Percentiles rank a stretch among this genome's conserved stretches.
phyloP scores from a whole-genome alignment of 352 stramenopile genomes.

The Globisporangium cylindrosporum region DNA sequence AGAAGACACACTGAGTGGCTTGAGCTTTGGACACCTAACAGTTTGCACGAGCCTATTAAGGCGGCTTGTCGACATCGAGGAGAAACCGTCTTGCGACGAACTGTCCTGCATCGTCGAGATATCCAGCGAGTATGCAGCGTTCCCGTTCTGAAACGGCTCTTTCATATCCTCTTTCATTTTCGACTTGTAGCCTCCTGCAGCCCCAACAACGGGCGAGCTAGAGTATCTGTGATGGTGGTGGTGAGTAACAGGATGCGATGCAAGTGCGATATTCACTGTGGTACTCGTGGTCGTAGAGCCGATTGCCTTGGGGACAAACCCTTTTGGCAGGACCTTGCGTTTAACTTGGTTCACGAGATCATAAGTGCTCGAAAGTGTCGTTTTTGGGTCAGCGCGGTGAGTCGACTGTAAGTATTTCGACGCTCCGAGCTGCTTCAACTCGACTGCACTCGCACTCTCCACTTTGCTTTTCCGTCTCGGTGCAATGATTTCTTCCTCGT shows the following conservation, averaged over 20 bases:
- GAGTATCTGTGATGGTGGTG: conserved; percentile 23
- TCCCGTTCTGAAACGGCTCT: conserved; percentile 26
- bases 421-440: neutral
- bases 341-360: conserved; percentile 24
- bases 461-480: conserved; percentile 2
- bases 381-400: conserved; percentile 1
- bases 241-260: conserved; percentile 9
- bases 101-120: conserved; percentile 27
- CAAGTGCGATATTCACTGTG: conserved; percentile 20
- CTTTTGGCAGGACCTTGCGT: conserved; percentile 31
- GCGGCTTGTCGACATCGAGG: conserved; percentile 14
- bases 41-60: conserved; percentile 22
- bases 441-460: neutral
- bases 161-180: conserved; percentile 41
- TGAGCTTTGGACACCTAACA: conserved; percentile 46
- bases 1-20: conserved; percentile 32
- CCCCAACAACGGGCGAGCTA: conserved; percentile 3
- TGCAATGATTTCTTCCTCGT: neutral
- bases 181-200: conserved; percentile 21
- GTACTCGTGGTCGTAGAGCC: conserved; percentile 14
- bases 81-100: conserved; percentile 15
- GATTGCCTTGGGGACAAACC: conserved; percentile 19
- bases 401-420: neutral
- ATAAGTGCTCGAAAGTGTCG: conserved; percentile 1
- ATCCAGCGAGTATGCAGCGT: conserved; percentile 33